These are phyloP conservation scores for Echinosophora koreensis DNA, from an alignment of 306 rosid genomes.

Conservation along the genomic window DNA sequence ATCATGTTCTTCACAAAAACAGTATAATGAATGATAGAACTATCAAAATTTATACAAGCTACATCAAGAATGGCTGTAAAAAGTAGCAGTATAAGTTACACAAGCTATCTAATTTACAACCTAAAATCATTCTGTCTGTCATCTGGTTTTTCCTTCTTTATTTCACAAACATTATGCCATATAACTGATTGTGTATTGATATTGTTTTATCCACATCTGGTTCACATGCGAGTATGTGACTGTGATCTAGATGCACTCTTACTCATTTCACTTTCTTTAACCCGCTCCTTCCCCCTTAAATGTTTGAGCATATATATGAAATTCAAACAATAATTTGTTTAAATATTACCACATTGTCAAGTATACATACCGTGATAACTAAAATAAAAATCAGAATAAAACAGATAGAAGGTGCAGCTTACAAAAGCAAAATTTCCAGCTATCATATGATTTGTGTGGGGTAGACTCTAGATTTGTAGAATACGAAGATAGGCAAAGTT, in stretches of 20 bases:
- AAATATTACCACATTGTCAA: not conserved
- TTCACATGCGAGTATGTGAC: not conserved
- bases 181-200: not conserved
- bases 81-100: not conserved
- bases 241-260: not conserved
- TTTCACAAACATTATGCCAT: not conserved
- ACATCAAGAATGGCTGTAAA: constrained; percentile 5
- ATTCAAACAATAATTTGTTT: not conserved
- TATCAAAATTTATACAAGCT: not conserved
- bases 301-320: not conserved
- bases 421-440: not conserved
- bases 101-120: not conserved
- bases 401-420: not conserved
- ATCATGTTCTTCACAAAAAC: constrained; percentile 11
- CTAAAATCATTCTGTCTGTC: not conserved
- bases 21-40: not conserved
- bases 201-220: constrained; percentile 9
- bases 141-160: not conserved
- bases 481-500: not conserved
- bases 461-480: not conserved
- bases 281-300: not conserved
- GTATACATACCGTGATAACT: not conserved
- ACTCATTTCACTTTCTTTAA: not conserved
- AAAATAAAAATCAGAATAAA: not conserved
- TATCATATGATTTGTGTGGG: not conserved